Conservation (phyloP, 139 green algal genomes). For the Chlamydomonas asymmetrica region DNA sequence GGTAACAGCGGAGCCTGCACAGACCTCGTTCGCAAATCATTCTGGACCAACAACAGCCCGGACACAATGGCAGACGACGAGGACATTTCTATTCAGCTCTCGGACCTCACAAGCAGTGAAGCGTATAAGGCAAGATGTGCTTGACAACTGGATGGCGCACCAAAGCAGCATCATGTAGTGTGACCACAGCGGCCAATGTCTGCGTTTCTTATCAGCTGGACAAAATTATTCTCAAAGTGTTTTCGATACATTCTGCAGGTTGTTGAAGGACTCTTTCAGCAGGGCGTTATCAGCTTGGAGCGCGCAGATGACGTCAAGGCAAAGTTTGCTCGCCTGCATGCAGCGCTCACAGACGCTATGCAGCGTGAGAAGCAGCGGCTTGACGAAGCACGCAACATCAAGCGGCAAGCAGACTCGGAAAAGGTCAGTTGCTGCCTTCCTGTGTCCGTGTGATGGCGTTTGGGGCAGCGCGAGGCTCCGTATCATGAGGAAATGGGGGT, state of each 20-base stretch:
- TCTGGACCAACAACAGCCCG: too few species aligned
- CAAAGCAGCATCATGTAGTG: neutral
- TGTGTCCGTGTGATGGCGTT: neutral
- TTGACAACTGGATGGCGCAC: neutral
- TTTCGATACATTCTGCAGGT: conserved; percentile 18
- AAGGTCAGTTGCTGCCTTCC: neutral
- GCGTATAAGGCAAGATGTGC: conserved; percentile 35
- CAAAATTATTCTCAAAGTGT: neutral
- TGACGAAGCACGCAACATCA: conserved; percentile 38
- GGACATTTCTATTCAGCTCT: conserved; percentile 12
- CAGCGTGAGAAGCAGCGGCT: conserved; percentile 48
- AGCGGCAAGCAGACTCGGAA: neutral
- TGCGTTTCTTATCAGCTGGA: neutral
- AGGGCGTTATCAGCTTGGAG: conserved; percentile 27
- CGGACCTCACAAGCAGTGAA: conserved; percentile 45
- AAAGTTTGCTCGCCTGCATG: conserved; percentile 43
- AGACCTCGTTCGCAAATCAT: too few species aligned
- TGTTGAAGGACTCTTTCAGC: conserved; percentile 44
- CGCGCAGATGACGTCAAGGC: conserved; percentile 38
- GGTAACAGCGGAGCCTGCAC: too few species aligned
- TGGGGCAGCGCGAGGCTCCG: neutral
- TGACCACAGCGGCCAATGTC: neutral
- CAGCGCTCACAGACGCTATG: conserved; percentile 53
- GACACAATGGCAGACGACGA: conserved; percentile 2
- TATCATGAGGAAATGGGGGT: neutral